Evolutionary conservation across 805 yeast species (phyloP).

Genomic region (Candida tibetensis): DNA sequence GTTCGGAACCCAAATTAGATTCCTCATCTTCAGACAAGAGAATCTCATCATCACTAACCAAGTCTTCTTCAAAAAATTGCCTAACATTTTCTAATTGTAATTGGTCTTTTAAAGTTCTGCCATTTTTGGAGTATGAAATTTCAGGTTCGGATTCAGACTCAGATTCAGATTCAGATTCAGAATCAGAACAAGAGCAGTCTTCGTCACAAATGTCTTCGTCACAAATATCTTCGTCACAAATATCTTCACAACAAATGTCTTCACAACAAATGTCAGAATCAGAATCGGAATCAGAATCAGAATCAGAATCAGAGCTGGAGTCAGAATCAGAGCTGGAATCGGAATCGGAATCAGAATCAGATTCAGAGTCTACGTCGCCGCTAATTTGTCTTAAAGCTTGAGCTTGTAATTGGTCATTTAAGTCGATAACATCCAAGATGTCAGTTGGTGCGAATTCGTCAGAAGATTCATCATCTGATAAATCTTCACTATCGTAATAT

Average conservation of each 20-base stretch:
- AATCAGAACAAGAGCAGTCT: constrained; percentile 11
- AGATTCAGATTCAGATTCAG: constrained; percentile 14
- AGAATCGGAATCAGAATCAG: constrained; percentile 9
- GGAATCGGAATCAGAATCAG: constrained; percentile 17
- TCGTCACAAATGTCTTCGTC: constrained; percentile 4
- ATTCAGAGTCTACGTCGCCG: constrained; percentile 20
- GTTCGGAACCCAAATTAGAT: constrained; percentile 18
- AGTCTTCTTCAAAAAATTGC: constrained; percentile 33
- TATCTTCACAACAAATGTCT: constrained; percentile 2
- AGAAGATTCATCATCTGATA: constrained; percentile 14
- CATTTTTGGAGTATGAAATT: constrained; percentile 28
- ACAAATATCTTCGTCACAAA: background rate
- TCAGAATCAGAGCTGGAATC: constrained; percentile 9
- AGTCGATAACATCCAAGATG: constrained; percentile 32
- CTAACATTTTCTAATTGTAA: constrained; percentile 36
- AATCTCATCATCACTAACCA: constrained; percentile 29
- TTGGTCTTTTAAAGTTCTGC: constrained; percentile 28
- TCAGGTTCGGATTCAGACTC: constrained; percentile 18
- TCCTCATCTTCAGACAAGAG: constrained; percentile 18
- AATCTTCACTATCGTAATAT: constrained; percentile 17
- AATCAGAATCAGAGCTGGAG: constrained; percentile 16
- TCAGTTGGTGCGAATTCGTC: constrained; percentile 27
- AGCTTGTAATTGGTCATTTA: constrained; percentile 39
- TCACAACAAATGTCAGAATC: constrained; percentile 5
- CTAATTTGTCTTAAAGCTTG: constrained; percentile 32